A percentile compares a stretch with the other conserved stretches of the same genome.
Evolutionary conservation across 352 stramenopile species (phyloP).

Genomic region (Pythium guiyangense): DNA sequence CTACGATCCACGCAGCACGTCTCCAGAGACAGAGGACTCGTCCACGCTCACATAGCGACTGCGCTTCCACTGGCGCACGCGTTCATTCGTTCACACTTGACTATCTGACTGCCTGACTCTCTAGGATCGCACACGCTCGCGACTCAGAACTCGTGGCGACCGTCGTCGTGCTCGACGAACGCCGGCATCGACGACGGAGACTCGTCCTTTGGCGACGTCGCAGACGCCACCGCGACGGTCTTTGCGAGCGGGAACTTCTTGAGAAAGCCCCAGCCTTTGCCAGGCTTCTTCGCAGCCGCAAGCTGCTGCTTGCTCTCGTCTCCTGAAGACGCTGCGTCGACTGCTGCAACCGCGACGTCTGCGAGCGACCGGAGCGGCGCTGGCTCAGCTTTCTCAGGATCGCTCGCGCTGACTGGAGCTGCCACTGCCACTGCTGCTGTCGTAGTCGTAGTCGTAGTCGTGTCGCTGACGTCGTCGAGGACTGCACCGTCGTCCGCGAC

Average conservation of each 20-base stretch:
- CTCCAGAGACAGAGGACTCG: background rate
- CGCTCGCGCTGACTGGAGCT: background rate
- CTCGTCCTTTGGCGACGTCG: conserved; percentile 6
- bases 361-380: conserved; percentile 7
- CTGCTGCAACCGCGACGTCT: conserved; percentile 9
- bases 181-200: background rate
- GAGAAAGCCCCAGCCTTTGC: conserved; percentile 23
- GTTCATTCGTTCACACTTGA: background rate
- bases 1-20: background rate
- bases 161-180: conserved; percentile 28
- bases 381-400: background rate
- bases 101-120: conserved; percentile 1
- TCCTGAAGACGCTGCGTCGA: conserved; percentile 19
- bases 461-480: conserved; percentile 7
- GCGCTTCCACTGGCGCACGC: background rate
- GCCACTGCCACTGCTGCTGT: background rate
- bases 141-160: conserved; percentile 49
- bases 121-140: background rate
- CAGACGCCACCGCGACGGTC: background rate
- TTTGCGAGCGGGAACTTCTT: conserved; percentile 14
- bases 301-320: conserved; percentile 6
- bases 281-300: conserved; percentile 18
- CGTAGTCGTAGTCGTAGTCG: background rate
- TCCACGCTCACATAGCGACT: background rate
- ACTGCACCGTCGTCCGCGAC: conserved; percentile 7